Evolutionary conservation across 129 eudicot genomes (phyloP).

Genomic region (Smallanthus sonchifolius): DNA sequence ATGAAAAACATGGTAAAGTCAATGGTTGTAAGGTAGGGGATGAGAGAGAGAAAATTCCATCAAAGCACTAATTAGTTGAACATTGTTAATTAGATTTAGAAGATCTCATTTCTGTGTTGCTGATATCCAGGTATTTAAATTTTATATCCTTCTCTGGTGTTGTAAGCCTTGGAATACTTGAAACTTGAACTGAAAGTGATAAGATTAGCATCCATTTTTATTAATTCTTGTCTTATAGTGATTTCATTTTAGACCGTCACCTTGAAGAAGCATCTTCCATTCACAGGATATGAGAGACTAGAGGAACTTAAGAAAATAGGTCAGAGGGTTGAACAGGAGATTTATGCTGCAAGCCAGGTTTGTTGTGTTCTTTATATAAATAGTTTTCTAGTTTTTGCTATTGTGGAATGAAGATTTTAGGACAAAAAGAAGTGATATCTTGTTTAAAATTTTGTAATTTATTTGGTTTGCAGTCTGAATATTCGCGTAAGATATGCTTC

Average conservation of each 20-base stretch:
- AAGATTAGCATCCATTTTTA: background rate
- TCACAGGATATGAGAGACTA: slow-evolving; percentile 71
- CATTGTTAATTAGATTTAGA: background rate
- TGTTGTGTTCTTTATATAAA: background rate
- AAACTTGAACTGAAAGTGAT: background rate
- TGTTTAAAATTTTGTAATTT: too few species aligned
- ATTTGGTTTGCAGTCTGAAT: slow-evolving; percentile 61
- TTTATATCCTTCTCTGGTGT: background rate
- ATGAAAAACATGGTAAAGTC: too few species aligned
- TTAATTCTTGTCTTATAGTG: background rate
- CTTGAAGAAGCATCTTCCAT: slow-evolving; percentile 71
- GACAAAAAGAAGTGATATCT: too few species aligned
- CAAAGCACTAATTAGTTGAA: background rate
- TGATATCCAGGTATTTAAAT: background rate
- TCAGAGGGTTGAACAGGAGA: slow-evolving; percentile 66
- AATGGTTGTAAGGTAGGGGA: background rate
- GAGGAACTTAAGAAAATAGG: slow-evolving; percentile 64
- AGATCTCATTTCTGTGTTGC: background rate
- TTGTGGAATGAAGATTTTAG: background rate
- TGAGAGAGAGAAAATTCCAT: background rate
- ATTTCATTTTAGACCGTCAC: slow-evolving; percentile 17
- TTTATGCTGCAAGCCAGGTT: slow-evolving; percentile 70
- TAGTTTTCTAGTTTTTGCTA: background rate
- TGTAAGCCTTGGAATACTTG: background rate
- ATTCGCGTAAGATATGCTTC: slow-evolving; percentile 67